A percentile compares a stretch with the other conserved stretches of the same genome.
Conservation (phyloP, 2,329 filamentous ascomycete species). For the Phialemoniopsis sp. region DNA sequence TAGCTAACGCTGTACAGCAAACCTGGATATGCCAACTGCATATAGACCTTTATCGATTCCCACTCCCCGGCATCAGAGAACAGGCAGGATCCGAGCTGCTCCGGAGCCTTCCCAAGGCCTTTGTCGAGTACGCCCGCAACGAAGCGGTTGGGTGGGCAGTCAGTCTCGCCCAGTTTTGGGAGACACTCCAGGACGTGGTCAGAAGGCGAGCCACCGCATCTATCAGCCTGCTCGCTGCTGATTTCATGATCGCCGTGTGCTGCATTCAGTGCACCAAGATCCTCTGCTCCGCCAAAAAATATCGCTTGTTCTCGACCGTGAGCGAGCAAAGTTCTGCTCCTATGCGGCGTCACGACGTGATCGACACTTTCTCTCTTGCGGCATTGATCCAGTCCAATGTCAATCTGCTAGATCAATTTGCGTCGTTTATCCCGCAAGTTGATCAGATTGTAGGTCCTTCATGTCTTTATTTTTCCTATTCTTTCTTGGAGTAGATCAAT, state of each 20-base stretch:
- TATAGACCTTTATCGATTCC: constrained; percentile 31
- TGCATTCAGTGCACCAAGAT: constrained; percentile 12
- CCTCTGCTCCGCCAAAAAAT: constrained; percentile 25
- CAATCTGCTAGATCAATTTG: constrained; percentile 25
- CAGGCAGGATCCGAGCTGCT: constrained; percentile 22
- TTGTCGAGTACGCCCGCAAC: constrained; percentile 25
- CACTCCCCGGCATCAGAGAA: constrained; percentile 24
- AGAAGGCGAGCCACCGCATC: constrained; percentile 13
- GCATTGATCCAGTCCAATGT: constrained; percentile 23
- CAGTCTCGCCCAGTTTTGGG: constrained; percentile 25
- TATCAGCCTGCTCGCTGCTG: constrained; percentile 1
- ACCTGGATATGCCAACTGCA: constrained; percentile 25
- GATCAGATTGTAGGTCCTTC: constrained; percentile 5
- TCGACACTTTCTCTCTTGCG: constrained; percentile 22
- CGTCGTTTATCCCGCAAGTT: constrained; percentile 6
- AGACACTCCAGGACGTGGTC: constrained; percentile 22
- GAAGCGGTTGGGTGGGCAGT: constrained; percentile 30
- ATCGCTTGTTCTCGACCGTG: constrained; percentile 25
- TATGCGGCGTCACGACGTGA: constrained; percentile 23
- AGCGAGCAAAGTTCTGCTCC: constrained; percentile 27
- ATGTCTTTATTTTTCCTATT: no score
- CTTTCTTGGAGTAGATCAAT: no score
- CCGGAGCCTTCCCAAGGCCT: constrained; percentile 25
- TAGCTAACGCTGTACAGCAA: constrained; percentile 22
- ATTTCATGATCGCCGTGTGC: constrained; percentile 11